Percentiles rank a stretch among this genome's conserved stretches.
Conservation (phyloP, 345 rosid genomes). For the Firmiana major region DNA sequence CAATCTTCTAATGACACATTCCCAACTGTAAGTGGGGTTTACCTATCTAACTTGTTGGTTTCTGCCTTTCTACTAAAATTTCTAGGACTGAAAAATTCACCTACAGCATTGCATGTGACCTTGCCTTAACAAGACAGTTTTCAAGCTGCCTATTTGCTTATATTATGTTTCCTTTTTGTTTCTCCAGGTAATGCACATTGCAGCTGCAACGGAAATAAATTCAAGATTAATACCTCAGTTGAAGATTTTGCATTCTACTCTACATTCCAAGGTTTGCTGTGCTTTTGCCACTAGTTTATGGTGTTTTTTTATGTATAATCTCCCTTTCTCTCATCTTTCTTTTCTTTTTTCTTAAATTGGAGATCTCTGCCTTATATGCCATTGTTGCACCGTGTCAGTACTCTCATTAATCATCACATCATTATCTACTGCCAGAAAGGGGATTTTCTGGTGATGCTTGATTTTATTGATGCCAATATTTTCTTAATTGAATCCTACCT, state of each 20-base stretch:
- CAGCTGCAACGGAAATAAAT: conserved; percentile 86
- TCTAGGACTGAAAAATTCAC: neutral
- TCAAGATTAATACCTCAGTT: conserved; percentile 76
- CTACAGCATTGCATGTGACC: neutral
- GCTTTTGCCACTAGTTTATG: conserved; percentile 8
- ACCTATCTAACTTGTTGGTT: conserved; percentile 10
- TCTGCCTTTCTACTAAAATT: neutral
- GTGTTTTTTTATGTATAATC: neutral
- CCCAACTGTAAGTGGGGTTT: conserved; percentile 67
- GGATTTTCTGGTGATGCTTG: neutral
- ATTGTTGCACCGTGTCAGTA: neutral
- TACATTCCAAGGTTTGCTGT: conserved; percentile 65
- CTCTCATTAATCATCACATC: neutral
- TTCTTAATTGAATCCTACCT: neutral
- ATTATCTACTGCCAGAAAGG: neutral
- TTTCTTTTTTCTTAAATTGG: neutral
- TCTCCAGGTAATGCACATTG: conserved; percentile 93
- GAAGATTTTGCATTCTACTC: conserved; percentile 62
- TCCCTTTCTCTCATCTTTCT: neutral
- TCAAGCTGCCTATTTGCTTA: neutral
- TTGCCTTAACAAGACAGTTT: neutral
- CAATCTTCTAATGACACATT: conserved; percentile 97
- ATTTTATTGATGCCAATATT: neutral
- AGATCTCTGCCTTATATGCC: neutral
- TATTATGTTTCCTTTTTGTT: conserved; percentile 15